These are phyloP conservation scores for Rhizophlyctis rosea DNA, from an alignment of 192 early-diverging fungal genomes.

Conservation along the genomic window DNA sequence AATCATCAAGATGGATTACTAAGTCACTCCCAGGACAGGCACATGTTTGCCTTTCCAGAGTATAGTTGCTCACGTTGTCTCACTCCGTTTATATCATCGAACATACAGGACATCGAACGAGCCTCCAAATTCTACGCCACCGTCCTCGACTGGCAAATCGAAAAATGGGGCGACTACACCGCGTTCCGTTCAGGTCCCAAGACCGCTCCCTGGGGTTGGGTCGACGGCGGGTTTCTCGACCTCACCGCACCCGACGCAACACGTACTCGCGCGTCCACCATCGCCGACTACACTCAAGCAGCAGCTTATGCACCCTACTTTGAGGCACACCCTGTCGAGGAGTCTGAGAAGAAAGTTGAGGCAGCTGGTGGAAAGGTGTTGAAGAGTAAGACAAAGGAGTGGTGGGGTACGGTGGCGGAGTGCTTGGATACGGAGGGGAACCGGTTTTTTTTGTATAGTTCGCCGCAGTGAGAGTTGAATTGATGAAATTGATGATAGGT, in stretches of 20 bases:
- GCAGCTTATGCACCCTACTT: not conserved
- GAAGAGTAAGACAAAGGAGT: not conserved
- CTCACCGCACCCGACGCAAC: no score
- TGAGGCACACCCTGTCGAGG: slow-evolving; percentile 5
- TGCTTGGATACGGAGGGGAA: slow-evolving; percentile 12
- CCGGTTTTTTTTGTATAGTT: slow-evolving; percentile 6
- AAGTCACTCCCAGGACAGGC: no score
- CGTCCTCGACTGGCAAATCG: slow-evolving; percentile 1
- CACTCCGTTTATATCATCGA: no score
- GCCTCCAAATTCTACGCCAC: slow-evolving; percentile 1
- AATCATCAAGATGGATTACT: no score
- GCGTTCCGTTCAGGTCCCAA: slow-evolving; percentile 4
- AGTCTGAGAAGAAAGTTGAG: slow-evolving; percentile 9
- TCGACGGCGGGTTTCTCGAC: slow-evolving; percentile 5
- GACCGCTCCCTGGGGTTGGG: slow-evolving; percentile 2
- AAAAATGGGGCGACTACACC: not conserved
- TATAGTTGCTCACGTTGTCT: no score
- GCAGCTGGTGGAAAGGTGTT: slow-evolving; percentile 11
- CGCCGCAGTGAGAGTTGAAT: no score
- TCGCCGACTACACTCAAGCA: not conserved
- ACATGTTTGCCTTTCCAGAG: no score
- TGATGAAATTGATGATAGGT: no score
- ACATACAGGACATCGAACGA: slow-evolving; percentile 3
- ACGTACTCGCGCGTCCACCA: no score
- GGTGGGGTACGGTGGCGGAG: not conserved